Evolutionary conservation across 495 filamentous ascomycete species (phyloP), one percentile per base, ranked within the genome.

Genomic region (Aspergillus nanangensis): DNA sequence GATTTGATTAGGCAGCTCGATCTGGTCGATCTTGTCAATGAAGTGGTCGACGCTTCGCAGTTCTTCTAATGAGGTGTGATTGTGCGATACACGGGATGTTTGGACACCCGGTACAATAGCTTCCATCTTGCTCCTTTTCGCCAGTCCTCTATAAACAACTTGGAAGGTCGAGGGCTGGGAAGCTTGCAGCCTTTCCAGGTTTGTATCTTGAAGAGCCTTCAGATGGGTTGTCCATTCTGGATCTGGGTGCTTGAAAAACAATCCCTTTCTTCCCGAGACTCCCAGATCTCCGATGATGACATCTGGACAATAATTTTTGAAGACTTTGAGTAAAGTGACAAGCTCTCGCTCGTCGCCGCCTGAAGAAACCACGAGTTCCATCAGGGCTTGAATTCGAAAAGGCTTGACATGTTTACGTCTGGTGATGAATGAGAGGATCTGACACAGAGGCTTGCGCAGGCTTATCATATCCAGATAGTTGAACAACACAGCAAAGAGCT

Each of bases 241-340:
- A 58, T 89, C 82, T 17, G 88, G 86, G 58, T 90, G 82, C 75
- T 90, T 75, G 51, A 74, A 64, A 52, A 70, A 67, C 33, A 75
- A 43, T 3, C 51, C 59, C 53, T 61, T 53, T 56, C 66, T 54
- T 38, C 61, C 51, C 35, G 65, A 59, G 22, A 61, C 32, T 1
- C 72, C 74, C 13, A 74, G 63, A 56, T 82, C 81, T 25, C 82
- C 85, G n/a, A 91, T 67, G 47, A 94, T 85, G 38, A 94, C 84
- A 63, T 94, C 88, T 5, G 90, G 89, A 56, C 89, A 93, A 57
- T 92, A 93, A 58, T 90, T 88, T 55, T 93, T 93, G 67, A 84
- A 95, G 7, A 90, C 75, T 45, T 81, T 78, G 20, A 95, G 72
- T n/a, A 96, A 72, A n/a, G 83, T 84, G 20, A 83, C 71, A 31